A percentile compares a stretch with the other conserved stretches of the same genome.
phyloP scores from a whole-genome alignment of 257 asterid genomes.

The Fraxinus excelsior region DNA sequence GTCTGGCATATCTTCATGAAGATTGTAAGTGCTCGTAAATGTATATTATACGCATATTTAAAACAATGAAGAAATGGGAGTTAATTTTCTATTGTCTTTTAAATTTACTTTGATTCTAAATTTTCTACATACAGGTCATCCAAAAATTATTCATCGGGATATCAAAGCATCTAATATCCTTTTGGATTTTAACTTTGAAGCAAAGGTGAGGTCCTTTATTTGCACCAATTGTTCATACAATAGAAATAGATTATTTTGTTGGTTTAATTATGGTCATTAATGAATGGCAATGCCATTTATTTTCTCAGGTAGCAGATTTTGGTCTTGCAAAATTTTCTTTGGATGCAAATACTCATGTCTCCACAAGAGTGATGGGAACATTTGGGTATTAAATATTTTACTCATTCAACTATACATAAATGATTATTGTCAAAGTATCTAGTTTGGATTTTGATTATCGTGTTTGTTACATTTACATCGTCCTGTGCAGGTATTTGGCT shows the following conservation, averaged over 20 bases:
- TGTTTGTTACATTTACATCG: too few species aligned
- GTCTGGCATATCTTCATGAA: conserved; percentile 31
- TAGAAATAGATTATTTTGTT: conserved; percentile 6
- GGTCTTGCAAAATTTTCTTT: conserved; percentile 79
- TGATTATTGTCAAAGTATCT: neutral
- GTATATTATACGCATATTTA: neutral
- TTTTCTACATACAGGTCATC: conserved; percentile 5
- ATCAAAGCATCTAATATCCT: conserved; percentile 71
- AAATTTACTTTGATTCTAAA: neutral
- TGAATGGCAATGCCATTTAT: conserved; percentile 13
- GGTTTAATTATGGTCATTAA: conserved; percentile 15
- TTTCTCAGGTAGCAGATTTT: conserved; percentile 90
- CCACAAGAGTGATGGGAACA: conserved; percentile 96
- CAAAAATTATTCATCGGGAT: conserved; percentile 79
- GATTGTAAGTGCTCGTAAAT: conserved; percentile 44
- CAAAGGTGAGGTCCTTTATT: conserved; percentile 46
- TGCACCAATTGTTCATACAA: conserved; percentile 2
- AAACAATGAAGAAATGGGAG: neutral
- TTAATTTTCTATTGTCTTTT: neutral
- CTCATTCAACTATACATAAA: neutral
- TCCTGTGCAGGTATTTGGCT: conserved; percentile 68
- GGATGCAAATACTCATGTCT: conserved; percentile 77
- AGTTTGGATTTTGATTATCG: neutral
- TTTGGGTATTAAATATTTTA: conserved; percentile 55
- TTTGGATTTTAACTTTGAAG: conserved; percentile 61